These are phyloP conservation scores for Ophiostoma quercus DNA, from an alignment of 2,329 filamentous ascomycete genomes.

Conservation along the genomic window DNA sequence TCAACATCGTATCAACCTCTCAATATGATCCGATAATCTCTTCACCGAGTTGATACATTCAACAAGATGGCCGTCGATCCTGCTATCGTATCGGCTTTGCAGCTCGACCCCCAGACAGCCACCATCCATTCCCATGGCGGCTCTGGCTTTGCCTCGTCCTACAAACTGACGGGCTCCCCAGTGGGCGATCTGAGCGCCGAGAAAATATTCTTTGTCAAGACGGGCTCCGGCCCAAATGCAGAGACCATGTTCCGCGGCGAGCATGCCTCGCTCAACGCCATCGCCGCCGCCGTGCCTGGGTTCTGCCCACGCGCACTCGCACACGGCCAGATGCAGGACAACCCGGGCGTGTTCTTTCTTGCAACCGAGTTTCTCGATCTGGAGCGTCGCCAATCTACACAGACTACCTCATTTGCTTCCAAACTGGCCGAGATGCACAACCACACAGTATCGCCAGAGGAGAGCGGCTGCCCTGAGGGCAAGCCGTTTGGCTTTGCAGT, in stretches of 20 bases:
- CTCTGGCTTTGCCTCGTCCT: slow-evolving; percentile 64
- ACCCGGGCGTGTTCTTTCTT: slow-evolving; percentile 45
- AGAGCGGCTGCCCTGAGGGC: neutral
- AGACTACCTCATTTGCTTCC: slow-evolving; percentile 53
- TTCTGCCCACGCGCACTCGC: slow-evolving; percentile 73
- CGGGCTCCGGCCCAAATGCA: slow-evolving; percentile 53
- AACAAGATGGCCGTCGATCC: slow-evolving; percentile 46
- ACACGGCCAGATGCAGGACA: slow-evolving; percentile 55
- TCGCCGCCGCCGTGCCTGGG: slow-evolving; percentile 63
- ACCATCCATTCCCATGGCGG: slow-evolving; percentile 57
- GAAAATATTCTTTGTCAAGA: slow-evolving; percentile 77
- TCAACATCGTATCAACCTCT: neutral
- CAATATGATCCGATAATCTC: neutral
- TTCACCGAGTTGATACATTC: neutral
- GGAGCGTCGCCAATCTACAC: slow-evolving; percentile 27
- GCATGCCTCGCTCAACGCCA: slow-evolving; percentile 75
- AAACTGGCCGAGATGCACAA: slow-evolving; percentile 77
- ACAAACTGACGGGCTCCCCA: slow-evolving; percentile 33
- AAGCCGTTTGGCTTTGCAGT: slow-evolving; percentile 74
- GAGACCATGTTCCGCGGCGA: slow-evolving; percentile 73
- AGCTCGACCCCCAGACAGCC: slow-evolving; percentile 50
- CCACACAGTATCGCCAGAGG: slow-evolving; percentile 36
- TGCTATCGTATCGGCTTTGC: slow-evolving; percentile 57
- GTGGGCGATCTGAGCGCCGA: slow-evolving; percentile 26
- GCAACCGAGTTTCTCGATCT: slow-evolving; percentile 79